Percentiles rank a stretch among this genome's conserved stretches.
These are phyloP conservation scores for Daldinia caldariorum DNA, from an alignment of 495 filamentous ascomycete species.

Conservation along the genomic window DNA sequence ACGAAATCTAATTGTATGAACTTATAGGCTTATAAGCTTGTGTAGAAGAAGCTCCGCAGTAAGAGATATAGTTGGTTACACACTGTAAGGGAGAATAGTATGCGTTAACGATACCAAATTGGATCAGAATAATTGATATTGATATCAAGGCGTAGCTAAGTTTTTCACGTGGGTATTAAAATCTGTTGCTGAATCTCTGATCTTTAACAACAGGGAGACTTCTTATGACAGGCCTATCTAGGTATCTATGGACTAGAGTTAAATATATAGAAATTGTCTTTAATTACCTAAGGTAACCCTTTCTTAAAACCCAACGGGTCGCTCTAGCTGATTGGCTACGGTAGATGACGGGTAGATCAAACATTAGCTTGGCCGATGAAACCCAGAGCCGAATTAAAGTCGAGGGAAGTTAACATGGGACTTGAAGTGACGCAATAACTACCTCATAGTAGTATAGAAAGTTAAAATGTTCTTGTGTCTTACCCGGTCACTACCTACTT, in stretches of 20 bases:
- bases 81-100: too few relatives aligned
- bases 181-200: too few relatives aligned
- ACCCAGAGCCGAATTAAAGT: background rate
- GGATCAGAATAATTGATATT: too few relatives aligned
- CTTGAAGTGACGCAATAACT: background rate
- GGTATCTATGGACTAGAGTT: background rate
- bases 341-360: constrained; percentile 15
- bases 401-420: background rate
- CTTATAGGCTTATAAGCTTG: too few relatives aligned
- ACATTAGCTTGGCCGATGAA: constrained; percentile 22
- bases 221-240: background rate
- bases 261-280: background rate
- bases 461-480: background rate
- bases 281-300: background rate
- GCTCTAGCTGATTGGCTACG: constrained; percentile 13
- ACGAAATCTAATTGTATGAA: too few relatives aligned
- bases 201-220: background rate
- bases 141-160: too few relatives aligned
- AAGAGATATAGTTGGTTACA: too few relatives aligned
- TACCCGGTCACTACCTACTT: too few relatives aligned
- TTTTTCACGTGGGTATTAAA: too few relatives aligned
- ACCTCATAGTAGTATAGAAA: background rate
- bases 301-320: constrained; percentile 1
- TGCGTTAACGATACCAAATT: too few relatives aligned
- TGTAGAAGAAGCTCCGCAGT: too few relatives aligned